These are phyloP conservation scores for Talaromyces marneffei DNA, from an alignment of 2,329 filamentous ascomycete species.

Conservation along the genomic window DNA sequence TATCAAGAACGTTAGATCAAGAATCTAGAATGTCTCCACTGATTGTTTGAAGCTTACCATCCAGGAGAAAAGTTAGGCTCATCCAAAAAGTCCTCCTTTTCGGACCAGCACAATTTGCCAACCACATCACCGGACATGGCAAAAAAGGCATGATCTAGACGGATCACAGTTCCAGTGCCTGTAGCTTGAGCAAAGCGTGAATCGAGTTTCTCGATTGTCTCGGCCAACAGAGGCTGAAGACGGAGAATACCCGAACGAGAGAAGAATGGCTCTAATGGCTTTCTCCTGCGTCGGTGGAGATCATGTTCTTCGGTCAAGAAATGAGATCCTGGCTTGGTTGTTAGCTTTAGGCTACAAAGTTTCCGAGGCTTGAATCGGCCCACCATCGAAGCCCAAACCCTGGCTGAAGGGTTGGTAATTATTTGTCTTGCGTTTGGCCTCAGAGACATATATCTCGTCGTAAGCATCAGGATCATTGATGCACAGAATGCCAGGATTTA, in stretches of 20 bases:
- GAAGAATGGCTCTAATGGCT: constrained; percentile 21
- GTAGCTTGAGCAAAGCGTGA: constrained; percentile 12
- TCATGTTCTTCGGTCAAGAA: constrained; percentile 18
- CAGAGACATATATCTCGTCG: constrained; percentile 17
- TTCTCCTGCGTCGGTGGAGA: constrained; percentile 21
- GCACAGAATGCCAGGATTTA: constrained; percentile 19
- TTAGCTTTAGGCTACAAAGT: too few relatives aligned
- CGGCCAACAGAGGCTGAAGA: constrained; percentile 10
- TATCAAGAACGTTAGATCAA: too few relatives aligned
- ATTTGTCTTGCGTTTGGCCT: constrained; percentile 14
- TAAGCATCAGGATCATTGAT: constrained; percentile 17
- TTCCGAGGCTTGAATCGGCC: too few relatives aligned
- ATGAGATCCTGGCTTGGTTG: constrained; percentile 14
- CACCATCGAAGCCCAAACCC: constrained; percentile 16
- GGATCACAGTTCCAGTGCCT: constrained; percentile 17
- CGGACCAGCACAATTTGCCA: constrained; percentile 18
- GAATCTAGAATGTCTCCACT: too few relatives aligned
- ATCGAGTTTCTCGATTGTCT: constrained; percentile 13
- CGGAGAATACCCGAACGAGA: constrained; percentile 14
- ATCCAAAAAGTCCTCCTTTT: constrained; percentile 14
- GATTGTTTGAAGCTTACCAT: constrained; percentile 7
- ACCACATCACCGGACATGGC: constrained; percentile 27
- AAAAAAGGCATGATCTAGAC: constrained; percentile 22
- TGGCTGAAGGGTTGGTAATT: constrained; percentile 16
- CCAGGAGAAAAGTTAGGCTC: constrained; percentile 16